A percentile compares a stretch with the other conserved stretches of the same genome.
These are phyloP conservation scores for Russula lepida DNA, from an alignment of 768 basidiomycete genomes.

Conservation along the genomic window DNA sequence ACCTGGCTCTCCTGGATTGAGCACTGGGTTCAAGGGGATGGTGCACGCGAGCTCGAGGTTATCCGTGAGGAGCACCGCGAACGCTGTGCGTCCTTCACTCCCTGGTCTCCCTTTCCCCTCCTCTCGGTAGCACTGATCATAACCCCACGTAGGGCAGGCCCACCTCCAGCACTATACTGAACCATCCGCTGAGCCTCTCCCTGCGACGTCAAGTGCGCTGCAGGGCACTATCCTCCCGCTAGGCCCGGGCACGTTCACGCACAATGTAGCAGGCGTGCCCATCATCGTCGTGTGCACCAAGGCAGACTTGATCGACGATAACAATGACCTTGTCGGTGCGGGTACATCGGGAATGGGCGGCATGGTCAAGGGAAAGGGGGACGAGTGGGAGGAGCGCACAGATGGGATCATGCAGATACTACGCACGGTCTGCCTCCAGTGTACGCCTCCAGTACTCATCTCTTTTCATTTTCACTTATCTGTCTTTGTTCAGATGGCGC, in stretches of 20 bases:
- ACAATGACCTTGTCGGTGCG: constrained; percentile 54
- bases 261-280: constrained; percentile 79
- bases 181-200: constrained; percentile 58
- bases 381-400: constrained; percentile 91
- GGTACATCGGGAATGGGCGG: constrained; percentile 80
- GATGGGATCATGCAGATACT: constrained; percentile 95
- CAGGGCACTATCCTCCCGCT: constrained; percentile 71
- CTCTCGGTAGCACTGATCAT: neutral
- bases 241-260: constrained; percentile 75
- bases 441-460: constrained; percentile 40
- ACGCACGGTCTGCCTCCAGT: constrained; percentile 85
- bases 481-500: constrained; percentile 66
- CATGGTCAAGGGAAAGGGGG: constrained; percentile 87
- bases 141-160: constrained; percentile 55
- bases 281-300: constrained; percentile 88
- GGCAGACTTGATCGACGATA: constrained; percentile 87
- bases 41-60: constrained; percentile 62
- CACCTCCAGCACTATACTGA: constrained; percentile 88
- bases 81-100: constrained; percentile 47
- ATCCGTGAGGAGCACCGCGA: constrained; percentile 75
- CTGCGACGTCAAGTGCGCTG: constrained; percentile 49
- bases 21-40: constrained; percentile 64
- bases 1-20: constrained; percentile 86
- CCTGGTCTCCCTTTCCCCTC: neutral
- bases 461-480: constrained; percentile 1